A percentile compares a stretch with the other conserved stretches of the same genome.
These are phyloP conservation scores for Prunus yedoensis DNA, from an alignment of 331 rosid genomes.

Conservation along the genomic window DNA sequence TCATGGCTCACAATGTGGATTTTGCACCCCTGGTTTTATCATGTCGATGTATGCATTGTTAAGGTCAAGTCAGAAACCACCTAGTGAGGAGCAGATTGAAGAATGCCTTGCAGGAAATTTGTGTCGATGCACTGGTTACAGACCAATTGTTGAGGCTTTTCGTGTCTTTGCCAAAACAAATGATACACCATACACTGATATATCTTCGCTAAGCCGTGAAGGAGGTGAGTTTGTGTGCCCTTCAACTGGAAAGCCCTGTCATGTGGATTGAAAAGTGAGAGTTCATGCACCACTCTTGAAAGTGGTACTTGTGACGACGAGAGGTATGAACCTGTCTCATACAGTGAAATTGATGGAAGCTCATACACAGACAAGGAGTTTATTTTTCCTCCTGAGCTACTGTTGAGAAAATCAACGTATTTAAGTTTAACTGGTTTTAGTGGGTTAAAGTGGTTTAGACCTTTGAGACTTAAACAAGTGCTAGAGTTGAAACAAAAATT, in stretches of 20 bases:
- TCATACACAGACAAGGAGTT: constrained; percentile 75
- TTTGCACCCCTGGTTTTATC: constrained; percentile 93
- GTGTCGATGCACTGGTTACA: constrained; percentile 96
- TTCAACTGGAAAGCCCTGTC: constrained; percentile 90
- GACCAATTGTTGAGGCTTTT: constrained; percentile 93
- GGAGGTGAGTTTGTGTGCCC: constrained; percentile 73
- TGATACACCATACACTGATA: constrained; percentile 46
- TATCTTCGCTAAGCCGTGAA: constrained; percentile 45
- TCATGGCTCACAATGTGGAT: constrained; percentile 98
- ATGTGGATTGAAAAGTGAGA: constrained; percentile 47
- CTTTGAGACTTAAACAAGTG: constrained; percentile 62
- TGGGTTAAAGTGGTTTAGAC: constrained; percentile 84
- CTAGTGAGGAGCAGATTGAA: constrained; percentile 80
- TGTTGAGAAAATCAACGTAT: constrained; percentile 46
- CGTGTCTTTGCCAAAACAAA: constrained; percentile 83
- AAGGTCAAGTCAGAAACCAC: constrained; percentile 76
- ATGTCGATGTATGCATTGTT: constrained; percentile 89
- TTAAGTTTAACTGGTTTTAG: constrained; percentile 71
- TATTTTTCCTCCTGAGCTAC: constrained; percentile 87
- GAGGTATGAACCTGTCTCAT: constrained; percentile 51
- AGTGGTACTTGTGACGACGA: constrained; percentile 26
- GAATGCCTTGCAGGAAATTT: constrained; percentile 94
- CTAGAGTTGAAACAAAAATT: constrained; percentile 70
- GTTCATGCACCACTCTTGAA: constrained; percentile 7
- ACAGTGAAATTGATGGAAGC: constrained; percentile 80